These are phyloP conservation scores for Curvularia verruculosa DNA, from an alignment of 2,329 filamentous ascomycete species.

Conservation along the genomic window DNA sequence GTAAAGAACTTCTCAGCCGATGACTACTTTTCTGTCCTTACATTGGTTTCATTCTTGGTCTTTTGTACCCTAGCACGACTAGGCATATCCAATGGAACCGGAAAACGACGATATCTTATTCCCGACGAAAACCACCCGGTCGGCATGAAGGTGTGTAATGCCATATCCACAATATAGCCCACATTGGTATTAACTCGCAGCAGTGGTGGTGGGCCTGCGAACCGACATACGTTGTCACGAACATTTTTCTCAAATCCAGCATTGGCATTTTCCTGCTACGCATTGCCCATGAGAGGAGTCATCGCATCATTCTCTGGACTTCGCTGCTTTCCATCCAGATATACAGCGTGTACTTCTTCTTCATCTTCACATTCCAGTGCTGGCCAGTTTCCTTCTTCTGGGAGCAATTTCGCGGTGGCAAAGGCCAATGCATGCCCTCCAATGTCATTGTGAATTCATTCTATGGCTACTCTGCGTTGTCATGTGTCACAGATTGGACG, in stretches of 20 bases:
- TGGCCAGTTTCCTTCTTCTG: constrained; percentile 23
- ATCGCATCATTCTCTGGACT: constrained; percentile 19
- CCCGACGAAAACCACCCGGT: constrained; percentile 18
- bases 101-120: constrained; percentile 23
- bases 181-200: not conserved
- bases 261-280: constrained; percentile 24
- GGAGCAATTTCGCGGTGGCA: constrained; percentile 18
- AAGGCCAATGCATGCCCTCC: constrained; percentile 18
- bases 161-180: not conserved
- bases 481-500: constrained; percentile 19
- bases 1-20: constrained; percentile 26
- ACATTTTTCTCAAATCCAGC: constrained; percentile 17
- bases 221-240: constrained; percentile 19
- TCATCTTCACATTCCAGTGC: constrained; percentile 25
- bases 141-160: constrained; percentile 22
- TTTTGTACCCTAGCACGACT: constrained; percentile 19
- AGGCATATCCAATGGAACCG: constrained; percentile 22
- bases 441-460: constrained; percentile 15
- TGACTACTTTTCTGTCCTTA: constrained; percentile 26
- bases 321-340: constrained; percentile 16
- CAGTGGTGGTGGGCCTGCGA: constrained; percentile 29
- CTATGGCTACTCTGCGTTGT: constrained; percentile 21
- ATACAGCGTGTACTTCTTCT: constrained; percentile 23
- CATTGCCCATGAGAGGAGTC: constrained; percentile 18
- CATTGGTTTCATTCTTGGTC: constrained; percentile 23